phyloP scores from a whole-genome alignment of 1,284 basidiomycete species.

The Cutaneotrichosporon curvatum region DNA sequence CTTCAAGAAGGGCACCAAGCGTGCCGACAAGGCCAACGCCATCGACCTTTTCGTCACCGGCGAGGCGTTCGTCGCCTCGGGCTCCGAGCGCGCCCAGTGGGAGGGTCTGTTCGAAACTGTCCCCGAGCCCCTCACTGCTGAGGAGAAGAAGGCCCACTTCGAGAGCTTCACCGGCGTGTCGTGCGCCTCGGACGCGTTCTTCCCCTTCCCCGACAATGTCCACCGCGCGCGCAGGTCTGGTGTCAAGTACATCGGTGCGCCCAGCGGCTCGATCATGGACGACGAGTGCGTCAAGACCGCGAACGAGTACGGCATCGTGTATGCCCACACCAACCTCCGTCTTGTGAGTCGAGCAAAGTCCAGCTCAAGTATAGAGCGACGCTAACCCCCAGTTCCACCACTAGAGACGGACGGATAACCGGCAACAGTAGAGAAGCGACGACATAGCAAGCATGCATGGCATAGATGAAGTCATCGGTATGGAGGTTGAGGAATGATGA shows the following conservation, averaged over 20 bases:
- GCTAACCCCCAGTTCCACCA: slow-evolving; percentile 6
- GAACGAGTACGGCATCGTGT: slow-evolving; percentile 81
- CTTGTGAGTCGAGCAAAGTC: slow-evolving; percentile 13
- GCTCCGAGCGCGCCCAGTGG: slow-evolving; percentile 84
- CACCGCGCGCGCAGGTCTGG: slow-evolving; percentile 87
- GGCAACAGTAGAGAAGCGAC: background rate
- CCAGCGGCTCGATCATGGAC: slow-evolving; percentile 96
- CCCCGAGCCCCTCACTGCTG: slow-evolving; percentile 60
- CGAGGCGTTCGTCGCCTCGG: slow-evolving; percentile 66
- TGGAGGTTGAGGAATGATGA: background rate
- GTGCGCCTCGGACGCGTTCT: slow-evolving; percentile 95
- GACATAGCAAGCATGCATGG: slow-evolving; percentile 1
- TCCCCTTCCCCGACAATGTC: slow-evolving; percentile 99
- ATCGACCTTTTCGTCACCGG: slow-evolving; percentile 95
- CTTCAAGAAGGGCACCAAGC: slow-evolving; percentile 96
- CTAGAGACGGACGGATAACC: background rate
- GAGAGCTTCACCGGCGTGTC: slow-evolving; percentile 71
- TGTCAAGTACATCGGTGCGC: slow-evolving; percentile 85
- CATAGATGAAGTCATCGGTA: background rate
- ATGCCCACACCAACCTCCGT: slow-evolving; percentile 68
- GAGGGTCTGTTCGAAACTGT: slow-evolving; percentile 74
- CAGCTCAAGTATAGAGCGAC: background rate
- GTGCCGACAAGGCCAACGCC: slow-evolving; percentile 91
- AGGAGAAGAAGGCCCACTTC: slow-evolving; percentile 70
- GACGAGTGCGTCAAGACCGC: slow-evolving; percentile 88